phyloP scores from a whole-genome alignment of 257 asterid species.

The Nicotiana undulata region DNA sequence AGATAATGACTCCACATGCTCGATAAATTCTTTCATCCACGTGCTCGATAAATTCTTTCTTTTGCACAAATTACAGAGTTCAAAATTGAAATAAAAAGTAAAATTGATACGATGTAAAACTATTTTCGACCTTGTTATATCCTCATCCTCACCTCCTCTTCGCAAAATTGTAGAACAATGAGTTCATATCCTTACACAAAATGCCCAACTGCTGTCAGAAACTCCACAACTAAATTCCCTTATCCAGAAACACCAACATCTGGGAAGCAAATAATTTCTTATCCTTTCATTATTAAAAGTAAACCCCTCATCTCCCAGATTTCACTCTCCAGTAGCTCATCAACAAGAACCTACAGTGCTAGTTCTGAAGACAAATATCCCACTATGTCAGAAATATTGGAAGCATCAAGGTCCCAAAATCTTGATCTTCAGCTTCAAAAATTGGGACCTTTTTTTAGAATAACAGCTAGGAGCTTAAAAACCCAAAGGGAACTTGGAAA shows the following conservation, averaged over 20 bases:
- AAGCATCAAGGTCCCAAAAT: constrained; percentile 61
- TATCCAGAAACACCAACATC: background rate
- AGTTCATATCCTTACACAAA: background rate
- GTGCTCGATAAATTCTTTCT: background rate
- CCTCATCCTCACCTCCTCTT: background rate
- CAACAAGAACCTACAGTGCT: background rate
- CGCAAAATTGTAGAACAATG: background rate
- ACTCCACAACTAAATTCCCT: background rate
- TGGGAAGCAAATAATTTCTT: background rate
- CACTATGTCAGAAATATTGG: constrained; percentile 69
- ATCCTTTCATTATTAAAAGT: background rate
- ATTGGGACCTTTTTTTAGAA: constrained; percentile 78
- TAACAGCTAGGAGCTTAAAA: constrained; percentile 49
- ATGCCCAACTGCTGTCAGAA: background rate
- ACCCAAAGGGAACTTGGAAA: constrained; percentile 51
- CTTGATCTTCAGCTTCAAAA: constrained; percentile 53
- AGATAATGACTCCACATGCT: background rate
- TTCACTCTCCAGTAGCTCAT: background rate
- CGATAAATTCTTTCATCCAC: background rate
- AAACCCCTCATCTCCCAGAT: background rate
- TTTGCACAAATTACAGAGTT: background rate
- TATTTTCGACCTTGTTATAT: background rate
- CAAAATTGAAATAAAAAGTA: background rate
- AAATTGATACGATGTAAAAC: background rate
- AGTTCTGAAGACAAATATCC: constrained; percentile 28